phyloP scores from a whole-genome alignment of 2,329 filamentous ascomycete genomes.

The Fusarium sp. region DNA sequence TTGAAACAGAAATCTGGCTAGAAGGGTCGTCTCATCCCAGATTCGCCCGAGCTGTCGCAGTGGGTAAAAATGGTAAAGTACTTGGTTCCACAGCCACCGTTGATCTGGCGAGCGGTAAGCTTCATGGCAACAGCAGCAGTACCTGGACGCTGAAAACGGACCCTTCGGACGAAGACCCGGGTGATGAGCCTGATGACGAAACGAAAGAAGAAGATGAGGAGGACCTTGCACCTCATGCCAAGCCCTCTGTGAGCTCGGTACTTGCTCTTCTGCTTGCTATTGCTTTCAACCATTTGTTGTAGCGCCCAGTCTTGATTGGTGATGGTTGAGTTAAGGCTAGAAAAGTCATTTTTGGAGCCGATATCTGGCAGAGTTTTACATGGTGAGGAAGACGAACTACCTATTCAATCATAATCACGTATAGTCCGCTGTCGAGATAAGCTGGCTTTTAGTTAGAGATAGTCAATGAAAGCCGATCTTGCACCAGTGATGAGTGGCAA shows the following conservation, averaged over 20 bases:
- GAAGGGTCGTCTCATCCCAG: constrained; percentile 4
- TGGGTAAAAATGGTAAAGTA: constrained; percentile 30
- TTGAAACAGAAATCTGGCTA: constrained; percentile 33
- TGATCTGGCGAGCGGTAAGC: constrained; percentile 31
- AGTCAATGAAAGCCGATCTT: constrained; percentile 4
- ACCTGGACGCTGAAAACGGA: constrained; percentile 21
- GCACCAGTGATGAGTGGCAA: neutral
- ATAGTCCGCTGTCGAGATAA: constrained; percentile 10
- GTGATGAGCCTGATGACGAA: neutral
- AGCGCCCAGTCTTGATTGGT: neutral
- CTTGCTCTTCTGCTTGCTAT: constrained; percentile 24
- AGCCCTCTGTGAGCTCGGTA: neutral
- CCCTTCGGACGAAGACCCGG: constrained; percentile 2
- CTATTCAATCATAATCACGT: constrained; percentile 11
- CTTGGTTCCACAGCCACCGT: constrained; percentile 34
- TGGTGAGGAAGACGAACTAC: neutral
- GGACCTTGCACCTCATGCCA: constrained; percentile 20
- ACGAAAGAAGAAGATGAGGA: constrained; percentile 10
- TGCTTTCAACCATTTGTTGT: constrained; percentile 19
- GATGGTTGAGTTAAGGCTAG: neutral
- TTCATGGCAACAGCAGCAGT: constrained; percentile 37
- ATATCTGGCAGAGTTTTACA: constrained; percentile 23
- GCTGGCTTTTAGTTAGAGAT: neutral
- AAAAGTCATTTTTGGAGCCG: constrained; percentile 25
- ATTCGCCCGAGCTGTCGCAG: constrained; percentile 30